Evolutionary conservation across 352 stramenopile species (phyloP), one percentile per base, ranked within the genome.

Genomic region (Pythium biforme): DNA sequence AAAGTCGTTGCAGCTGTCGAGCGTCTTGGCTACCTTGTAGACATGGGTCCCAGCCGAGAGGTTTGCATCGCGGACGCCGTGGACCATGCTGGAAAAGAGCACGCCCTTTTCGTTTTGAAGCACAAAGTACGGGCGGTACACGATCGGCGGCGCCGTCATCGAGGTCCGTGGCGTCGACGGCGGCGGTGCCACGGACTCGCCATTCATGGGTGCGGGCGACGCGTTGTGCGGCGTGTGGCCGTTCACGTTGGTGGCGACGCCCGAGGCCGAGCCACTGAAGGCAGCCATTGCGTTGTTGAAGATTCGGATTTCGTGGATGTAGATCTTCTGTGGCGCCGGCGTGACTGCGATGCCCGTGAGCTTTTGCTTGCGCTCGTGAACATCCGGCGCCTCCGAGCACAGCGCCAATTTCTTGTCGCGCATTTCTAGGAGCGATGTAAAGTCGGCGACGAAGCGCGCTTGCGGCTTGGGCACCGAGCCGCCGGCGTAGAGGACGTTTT

Each of bases 31-130:
- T 23, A 95, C 87, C 45, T 76, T 76, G 53, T 89, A 95, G 23
- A 74, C 53, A 50, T 95, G 79, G 17, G 76, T 52, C 8, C 83
- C 82, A 19, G 59, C 68, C 11, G 76, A 75, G 14, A 92, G 45
- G 60, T 86, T 70, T 14, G 83, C 77, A 62, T 92, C 76, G 39
- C 80, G 79, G 2, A 95, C 80, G 20, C 84, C 87, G 31, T 92
- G 81, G 34, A 95, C 72, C 74, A 95, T 84, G 58, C 87, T 95
- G 31, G 87, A 95, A 59, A 92, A 95, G 17, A 94, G 60, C 20
- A 95, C 81, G 1, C 87, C 87, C 29, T 93, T 92, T 41, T 94
- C 87, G 48, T 86, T 92, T 59, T 94, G 85, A 59, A 94, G 76
- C 14, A 93, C 87, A 59, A 95, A 94, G 55, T 95, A 94, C 1